Base-by-base conservation (phyloP, 1,284 basidiomycete species). In the Ustilago cynodontis region DNA sequence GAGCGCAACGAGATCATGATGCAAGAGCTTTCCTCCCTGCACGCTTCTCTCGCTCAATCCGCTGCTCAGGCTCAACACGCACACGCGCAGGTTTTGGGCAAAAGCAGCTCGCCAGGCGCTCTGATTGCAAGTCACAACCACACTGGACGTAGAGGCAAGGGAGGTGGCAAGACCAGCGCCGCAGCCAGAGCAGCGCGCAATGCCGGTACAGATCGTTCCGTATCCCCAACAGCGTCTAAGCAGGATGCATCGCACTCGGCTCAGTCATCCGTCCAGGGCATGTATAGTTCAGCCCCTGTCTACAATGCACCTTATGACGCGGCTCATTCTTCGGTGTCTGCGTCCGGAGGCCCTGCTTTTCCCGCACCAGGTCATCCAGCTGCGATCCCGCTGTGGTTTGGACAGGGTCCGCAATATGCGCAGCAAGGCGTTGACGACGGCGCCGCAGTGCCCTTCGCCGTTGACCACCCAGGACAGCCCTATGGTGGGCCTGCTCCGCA, bases 1-100 rank as follows among this genome's bases (percentile, higher is more conserved):
- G 92, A 93, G 0, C 90, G 92, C 85, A 98, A 98, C 88, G 93
- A 95, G 85, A 88, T 90, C 50, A 95, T 95, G 93, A 93, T 96
- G 90, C 91, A 92, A 75, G 92, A 94, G 65, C 91, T 97, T 66
- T 93, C 93, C 37, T 90, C 91, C 3, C 89, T 96, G 33, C 94
- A 97, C 79, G 92, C 94, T 31, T 90, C 90, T 56, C 93, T 97
- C 9, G 88, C 89, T 26, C 87, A 87, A 22, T 80, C 80, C 1
- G 83, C 81, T 8, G 82, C 81, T 1, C 80, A 80, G 45, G 61
- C 70, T 22, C 82, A 83, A 49, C 78, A 80, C 24, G 80, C 80
- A 3, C 77, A 78, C 37, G 78, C 76, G 5, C 80, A 82, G 39
- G 80, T 83, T 2, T 39, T 80, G 10, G 76, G 77, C 58, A 80